phyloP scores from a whole-genome alignment of 2,329 filamentous ascomycete species.

The Colletotrichum sp. region DNA sequence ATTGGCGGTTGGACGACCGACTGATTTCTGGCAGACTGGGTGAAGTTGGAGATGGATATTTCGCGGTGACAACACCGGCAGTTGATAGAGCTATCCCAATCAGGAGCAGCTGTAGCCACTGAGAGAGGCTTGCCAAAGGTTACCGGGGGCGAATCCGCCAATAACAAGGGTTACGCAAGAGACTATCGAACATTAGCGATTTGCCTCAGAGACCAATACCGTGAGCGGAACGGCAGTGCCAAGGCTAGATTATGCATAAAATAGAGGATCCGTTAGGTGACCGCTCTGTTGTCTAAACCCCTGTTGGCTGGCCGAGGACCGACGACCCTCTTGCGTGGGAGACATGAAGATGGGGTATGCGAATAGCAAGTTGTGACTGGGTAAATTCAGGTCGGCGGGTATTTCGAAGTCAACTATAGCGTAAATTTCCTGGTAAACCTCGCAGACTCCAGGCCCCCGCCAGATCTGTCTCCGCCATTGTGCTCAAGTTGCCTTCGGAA shows the following conservation, averaged over 20 bases:
- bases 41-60: background rate
- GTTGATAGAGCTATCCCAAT: background rate
- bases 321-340: background rate
- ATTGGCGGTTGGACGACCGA: background rate
- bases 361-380: background rate
- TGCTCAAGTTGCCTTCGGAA: background rate
- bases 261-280: background rate
- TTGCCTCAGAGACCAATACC: background rate
- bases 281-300: background rate
- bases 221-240: background rate
- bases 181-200: background rate
- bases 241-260: constrained; percentile 12
- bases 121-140: background rate
- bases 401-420: background rate
- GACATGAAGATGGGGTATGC: background rate
- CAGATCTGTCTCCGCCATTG: background rate
- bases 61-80: background rate
- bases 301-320: background rate
- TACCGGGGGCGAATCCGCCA: background rate
- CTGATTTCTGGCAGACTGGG: background rate
- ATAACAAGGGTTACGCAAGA: background rate
- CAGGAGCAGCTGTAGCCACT: background rate
- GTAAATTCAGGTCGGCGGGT: background rate
- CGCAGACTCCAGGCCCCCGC: background rate
- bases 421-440: background rate